Evolutionary conservation across 2,329 filamentous ascomycete genomes (phyloP).

Genomic region (Pseudogymnoascus sp.): DNA sequence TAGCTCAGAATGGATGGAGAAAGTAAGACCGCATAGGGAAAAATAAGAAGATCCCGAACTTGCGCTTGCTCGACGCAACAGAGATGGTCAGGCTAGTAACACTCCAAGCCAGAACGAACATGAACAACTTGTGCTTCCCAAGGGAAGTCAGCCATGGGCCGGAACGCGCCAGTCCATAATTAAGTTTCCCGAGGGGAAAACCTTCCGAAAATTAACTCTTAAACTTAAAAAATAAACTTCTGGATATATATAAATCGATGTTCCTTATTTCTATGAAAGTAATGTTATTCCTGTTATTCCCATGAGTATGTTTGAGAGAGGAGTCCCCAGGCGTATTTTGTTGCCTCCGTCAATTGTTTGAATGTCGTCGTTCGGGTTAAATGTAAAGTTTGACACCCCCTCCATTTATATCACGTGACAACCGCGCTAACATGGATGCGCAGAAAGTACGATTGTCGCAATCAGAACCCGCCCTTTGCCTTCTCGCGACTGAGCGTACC

Average conservation of each 20-base stretch:
- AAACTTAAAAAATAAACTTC: not conserved
- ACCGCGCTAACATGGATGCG: not conserved
- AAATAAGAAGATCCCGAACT: not conserved
- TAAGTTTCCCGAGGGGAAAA: not conserved
- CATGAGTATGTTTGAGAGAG: not conserved
- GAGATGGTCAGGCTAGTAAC: not conserved
- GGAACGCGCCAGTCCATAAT: not conserved
- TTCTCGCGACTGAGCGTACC: slow-evolving; percentile 3
- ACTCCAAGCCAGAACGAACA: not conserved
- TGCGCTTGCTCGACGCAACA: not conserved
- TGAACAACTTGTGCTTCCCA: not conserved
- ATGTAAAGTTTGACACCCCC: not conserved
- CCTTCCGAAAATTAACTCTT: not conserved
- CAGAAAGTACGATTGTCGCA: slow-evolving; percentile 9
- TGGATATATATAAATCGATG: not conserved
- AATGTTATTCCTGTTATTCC: not conserved
- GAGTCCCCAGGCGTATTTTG: not conserved
- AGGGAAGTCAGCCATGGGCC: not conserved
- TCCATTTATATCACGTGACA: slow-evolving; percentile 2
- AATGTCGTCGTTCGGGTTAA: not conserved
- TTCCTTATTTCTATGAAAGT: not conserved
- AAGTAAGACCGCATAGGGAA: not conserved
- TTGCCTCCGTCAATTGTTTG: not conserved
- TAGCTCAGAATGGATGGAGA: not conserved
- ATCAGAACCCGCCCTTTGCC: slow-evolving; percentile 10